phyloP scores from a whole-genome alignment of 2,329 filamentous ascomycete species.

The Acarospora socialis region DNA sequence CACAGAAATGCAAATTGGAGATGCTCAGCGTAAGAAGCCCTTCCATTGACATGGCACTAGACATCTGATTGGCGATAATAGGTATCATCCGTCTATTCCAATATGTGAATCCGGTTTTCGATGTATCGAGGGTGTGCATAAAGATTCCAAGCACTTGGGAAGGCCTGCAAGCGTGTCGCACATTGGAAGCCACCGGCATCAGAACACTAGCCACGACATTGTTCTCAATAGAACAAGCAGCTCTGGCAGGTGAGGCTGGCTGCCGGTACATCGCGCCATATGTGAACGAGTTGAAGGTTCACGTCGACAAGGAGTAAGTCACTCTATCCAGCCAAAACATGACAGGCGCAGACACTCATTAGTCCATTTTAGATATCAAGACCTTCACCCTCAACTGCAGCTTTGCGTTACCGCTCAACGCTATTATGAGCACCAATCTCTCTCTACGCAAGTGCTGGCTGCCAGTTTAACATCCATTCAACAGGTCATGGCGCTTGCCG shows the following conservation, averaged over 20 bases:
- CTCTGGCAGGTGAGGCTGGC: conserved; percentile 40
- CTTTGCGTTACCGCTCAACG: conserved; percentile 38
- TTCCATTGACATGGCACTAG: neutral
- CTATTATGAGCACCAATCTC: conserved; percentile 33
- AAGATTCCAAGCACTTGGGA: conserved; percentile 52
- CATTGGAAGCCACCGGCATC: conserved; percentile 40
- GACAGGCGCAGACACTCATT: neutral
- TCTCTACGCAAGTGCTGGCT: conserved; percentile 38
- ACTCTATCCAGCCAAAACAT: neutral
- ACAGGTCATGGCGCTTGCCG: conserved; percentile 45
- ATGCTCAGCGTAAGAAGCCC: conserved; percentile 33
- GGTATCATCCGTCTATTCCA: conserved; percentile 38
- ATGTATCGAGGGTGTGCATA: conserved; percentile 41
- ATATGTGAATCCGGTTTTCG: conserved; percentile 30
- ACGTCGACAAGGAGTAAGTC: conserved; percentile 38
- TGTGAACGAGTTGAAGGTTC: conserved; percentile 50
- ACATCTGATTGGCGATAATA: conserved; percentile 16
- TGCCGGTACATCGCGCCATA: conserved; percentile 51
- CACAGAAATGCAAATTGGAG: conserved; percentile 33
- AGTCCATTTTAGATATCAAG: conserved; percentile 38
- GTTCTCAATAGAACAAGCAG: conserved; percentile 47
- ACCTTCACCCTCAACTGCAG: conserved; percentile 35
- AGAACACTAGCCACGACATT: conserved; percentile 48
- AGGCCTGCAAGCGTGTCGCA: conserved; percentile 44
- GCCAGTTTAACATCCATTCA: conserved; percentile 43